Base-by-base conservation (phyloP, 352 stramenopile genomes). In the Phytophthora hybrid region DNA sequence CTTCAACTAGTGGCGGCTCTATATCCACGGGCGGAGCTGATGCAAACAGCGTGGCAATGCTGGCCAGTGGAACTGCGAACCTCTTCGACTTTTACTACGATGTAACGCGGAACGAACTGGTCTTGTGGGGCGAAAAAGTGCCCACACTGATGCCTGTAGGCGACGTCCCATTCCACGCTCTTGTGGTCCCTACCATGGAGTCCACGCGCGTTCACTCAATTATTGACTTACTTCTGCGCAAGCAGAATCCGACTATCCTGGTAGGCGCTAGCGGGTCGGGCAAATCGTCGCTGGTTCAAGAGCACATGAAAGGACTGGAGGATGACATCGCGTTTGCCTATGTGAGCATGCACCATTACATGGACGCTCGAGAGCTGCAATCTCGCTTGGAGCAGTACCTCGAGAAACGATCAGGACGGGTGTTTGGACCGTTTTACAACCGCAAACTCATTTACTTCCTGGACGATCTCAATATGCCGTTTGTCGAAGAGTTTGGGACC, bases 381-480 rank as follows among this genome's bases (percentile, higher is more conserved):
- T 23, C 70, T 11, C 87, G 92, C 18, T 76, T 98, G 2, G 93
- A 98, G 62, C 77, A 89, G 46, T 81, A 78, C 54, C 69, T 98
- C 0, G 93, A 98, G 53, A 98, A 98, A 71, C 82, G 90, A 4
- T 94, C 83, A 5, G 93, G 93, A 3, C 82, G 91, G 1, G 88
- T 96, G 6, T 98, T 87, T 51, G 93, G 93, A 0, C 93, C 93
- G 5, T 77, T 91, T 10, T 83, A 87, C 58, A 93, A 93, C 58
- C 91, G 88, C 18, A 87, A 82, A 8, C 76, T 98, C 0, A 75
- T 98, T 11, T 97, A 97, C 59, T 98, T 98, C 53, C 70, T 98
- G 1, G 93, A 98, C 66, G 93, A 98, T 59, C 60, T 98, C 14
- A 98, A 98, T 67, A 96, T 98, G 90, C 91, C 93, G 3, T 84